Percentiles rank a stretch among this genome's conserved stretches.
Evolutionary conservation across 176 grass and related monocot species (phyloP).

Genomic region (Oryza officinalis): DNA sequence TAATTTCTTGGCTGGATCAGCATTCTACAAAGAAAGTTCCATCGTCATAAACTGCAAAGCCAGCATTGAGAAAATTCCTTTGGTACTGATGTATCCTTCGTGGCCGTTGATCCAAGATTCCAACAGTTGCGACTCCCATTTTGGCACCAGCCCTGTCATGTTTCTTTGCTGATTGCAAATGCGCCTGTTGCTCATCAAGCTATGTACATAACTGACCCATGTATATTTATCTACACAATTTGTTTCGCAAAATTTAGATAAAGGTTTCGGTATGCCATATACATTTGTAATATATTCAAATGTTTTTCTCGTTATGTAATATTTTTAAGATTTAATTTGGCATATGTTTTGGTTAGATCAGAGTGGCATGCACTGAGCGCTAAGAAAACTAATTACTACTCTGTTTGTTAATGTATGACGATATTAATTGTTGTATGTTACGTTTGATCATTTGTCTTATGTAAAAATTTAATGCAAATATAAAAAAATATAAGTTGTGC

Average conservation of each 20-base stretch:
- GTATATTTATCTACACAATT: constrained; percentile 1
- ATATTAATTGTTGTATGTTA: too few relatives aligned
- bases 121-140: not conserved
- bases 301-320: not conserved
- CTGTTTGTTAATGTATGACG: too few relatives aligned
- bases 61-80: not conserved
- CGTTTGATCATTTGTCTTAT: too few relatives aligned
- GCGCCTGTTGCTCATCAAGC: not conserved
- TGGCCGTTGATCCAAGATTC: not conserved
- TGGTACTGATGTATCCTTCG: not conserved
- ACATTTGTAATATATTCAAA: not conserved
- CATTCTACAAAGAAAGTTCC: constrained; percentile 46
- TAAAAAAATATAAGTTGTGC: too few relatives aligned
- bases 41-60: constrained; percentile 19
- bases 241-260: not conserved
- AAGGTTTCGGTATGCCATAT: not conserved
- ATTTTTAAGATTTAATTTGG: too few relatives aligned
- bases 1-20: constrained; percentile 81
- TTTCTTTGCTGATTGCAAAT: not conserved
- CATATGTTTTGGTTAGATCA: too few relatives aligned
- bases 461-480: too few relatives aligned
- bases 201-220: not conserved
- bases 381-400: too few relatives aligned
- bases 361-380: too few relatives aligned
- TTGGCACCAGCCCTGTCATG: not conserved